Evolutionary conservation across 2,329 filamentous ascomycete species (phyloP), one percentile per base, ranked within the genome.

Genomic region (Metarhizium guizhouense): DNA sequence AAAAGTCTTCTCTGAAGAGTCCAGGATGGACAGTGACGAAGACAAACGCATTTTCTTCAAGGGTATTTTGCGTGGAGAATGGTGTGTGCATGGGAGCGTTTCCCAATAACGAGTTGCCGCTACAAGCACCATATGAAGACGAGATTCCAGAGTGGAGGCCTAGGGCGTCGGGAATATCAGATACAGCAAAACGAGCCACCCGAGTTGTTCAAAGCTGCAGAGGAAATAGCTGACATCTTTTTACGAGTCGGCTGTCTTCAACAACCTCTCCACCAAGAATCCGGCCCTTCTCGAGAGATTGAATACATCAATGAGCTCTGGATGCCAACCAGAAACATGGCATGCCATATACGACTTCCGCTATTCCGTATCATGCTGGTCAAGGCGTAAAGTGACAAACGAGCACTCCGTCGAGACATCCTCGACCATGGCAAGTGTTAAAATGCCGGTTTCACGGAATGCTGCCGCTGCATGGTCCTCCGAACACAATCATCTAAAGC

Each of bases 281-380:
- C 32, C 7, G 30, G 18, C 6, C 38, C 40, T 6, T 42, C 32
- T 6, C 13, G 14, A 2, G 48, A n/a, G n/a, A 25, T 52, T 10
- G 32, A 36, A 20, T 2, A 36, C 47, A 32, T 55, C 48, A 45
- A 55, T 6, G 16, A 10, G 7, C 18, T 55, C 14, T 51, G 38
- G 54, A 6, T 14, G 6, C 29, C 54, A 10, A 16, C 18, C 6
- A 38, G 38, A 6, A n/a, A 42, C 29, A 25, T 49, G 36, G 5
- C 20, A 8, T 34, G 14, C 2, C 32, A 38, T 14, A 38, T 38
- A 8, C 47, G 18, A 20, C n/a, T n/a, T 18, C 48, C 29, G 40
- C 40, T 55, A 16, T 55, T 55, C 54, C 48, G 48, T 11, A 38
- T 51, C 14, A 55, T 51, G 47, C 40, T 52, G n/a, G 16, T 13